Conservation (phyloP, 148 eudicot genomes). For the Oxyria digyna region DNA sequence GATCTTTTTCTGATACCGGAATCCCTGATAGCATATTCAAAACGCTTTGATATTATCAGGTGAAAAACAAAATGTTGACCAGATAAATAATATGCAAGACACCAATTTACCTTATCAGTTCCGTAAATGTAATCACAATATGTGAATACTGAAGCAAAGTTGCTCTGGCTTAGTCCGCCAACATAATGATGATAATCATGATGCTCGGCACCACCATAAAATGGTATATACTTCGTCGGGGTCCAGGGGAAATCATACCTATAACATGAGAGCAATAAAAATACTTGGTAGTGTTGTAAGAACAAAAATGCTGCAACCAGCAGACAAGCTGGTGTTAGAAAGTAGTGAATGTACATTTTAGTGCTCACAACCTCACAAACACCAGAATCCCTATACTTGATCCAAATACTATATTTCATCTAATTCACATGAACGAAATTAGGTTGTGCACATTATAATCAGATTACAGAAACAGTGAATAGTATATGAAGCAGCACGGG, state of each 20-base stretch:
- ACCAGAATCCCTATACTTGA: neutral
- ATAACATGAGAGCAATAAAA: conserved; percentile 7
- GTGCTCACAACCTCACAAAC: neutral
- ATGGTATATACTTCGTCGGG: conserved; percentile 81
- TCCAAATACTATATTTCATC: neutral
- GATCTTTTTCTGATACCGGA: conserved; percentile 74
- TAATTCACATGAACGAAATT: neutral
- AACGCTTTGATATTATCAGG: neutral
- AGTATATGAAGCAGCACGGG: neutral
- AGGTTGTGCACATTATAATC: neutral
- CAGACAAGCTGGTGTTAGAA: neutral
- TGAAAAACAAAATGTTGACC: neutral
- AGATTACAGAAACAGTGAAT: neutral
- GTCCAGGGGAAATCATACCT: conserved; percentile 92
- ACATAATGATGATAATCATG: conserved; percentile 99
- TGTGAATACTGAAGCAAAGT: conserved; percentile 93
- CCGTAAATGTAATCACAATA: conserved; percentile 97
- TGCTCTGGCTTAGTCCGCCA: conserved; percentile 95
- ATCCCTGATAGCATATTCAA: conserved; percentile 44
- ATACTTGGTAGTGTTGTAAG: neutral
- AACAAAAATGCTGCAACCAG: neutral
- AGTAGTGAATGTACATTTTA: neutral
- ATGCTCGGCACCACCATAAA: conserved; percentile 94
- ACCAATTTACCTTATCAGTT: conserved; percentile 68
- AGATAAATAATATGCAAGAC: neutral